Conservation (phyloP, 2,329 filamentous ascomycete species). For the Monilinia laxa region DNA sequence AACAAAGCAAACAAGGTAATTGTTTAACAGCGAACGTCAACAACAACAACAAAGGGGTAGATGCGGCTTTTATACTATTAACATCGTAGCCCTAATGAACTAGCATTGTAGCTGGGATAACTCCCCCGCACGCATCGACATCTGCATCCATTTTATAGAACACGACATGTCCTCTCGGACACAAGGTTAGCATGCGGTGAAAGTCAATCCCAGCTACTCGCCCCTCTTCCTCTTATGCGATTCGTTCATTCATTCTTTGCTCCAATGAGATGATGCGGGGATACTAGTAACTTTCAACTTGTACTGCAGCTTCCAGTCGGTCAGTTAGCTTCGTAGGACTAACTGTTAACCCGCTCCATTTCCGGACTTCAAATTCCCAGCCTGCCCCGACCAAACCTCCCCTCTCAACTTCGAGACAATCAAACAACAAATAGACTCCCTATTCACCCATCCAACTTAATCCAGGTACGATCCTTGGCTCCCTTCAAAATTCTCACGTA, state of each 20-base stretch:
- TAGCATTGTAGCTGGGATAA: background rate
- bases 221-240: background rate
- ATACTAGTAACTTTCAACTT: background rate
- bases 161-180: background rate
- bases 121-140: background rate
- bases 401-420: background rate
- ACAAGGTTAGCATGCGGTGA: constrained; percentile 1
- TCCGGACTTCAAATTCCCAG: background rate
- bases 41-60: background rate
- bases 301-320: background rate
- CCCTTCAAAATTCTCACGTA: background rate
- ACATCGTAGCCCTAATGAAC: background rate
- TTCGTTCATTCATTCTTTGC: background rate
- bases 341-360: background rate
- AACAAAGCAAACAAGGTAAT: background rate
- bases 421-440: background rate
- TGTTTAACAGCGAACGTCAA: background rate
- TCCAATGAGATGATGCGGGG: background rate
- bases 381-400: background rate
- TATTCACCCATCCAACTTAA: background rate
- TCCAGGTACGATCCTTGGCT: constrained; percentile 6
- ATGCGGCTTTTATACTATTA: background rate
- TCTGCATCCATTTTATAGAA: background rate
- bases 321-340: background rate
- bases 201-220: background rate